These are phyloP conservation scores for Sugiyamaella paludigena DNA, from an alignment of 1,139 yeast genomes.

Conservation along the genomic window DNA sequence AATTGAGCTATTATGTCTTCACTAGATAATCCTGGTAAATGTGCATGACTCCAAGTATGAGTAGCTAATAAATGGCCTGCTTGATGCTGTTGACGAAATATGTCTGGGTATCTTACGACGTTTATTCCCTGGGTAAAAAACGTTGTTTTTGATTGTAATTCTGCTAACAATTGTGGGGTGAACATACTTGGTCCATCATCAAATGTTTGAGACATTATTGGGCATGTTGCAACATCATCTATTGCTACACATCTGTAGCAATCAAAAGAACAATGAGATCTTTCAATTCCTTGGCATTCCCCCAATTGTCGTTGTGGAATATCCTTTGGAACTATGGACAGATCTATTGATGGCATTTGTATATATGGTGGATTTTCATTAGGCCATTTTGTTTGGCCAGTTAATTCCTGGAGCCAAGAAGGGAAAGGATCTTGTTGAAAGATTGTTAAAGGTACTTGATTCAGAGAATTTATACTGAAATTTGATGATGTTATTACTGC, in stretches of 20 bases:
- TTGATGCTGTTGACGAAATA: slow-evolving; percentile 54
- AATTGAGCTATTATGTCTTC: slow-evolving; percentile 86
- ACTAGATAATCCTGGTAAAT: slow-evolving; percentile 70
- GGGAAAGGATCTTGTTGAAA: slow-evolving; percentile 48
- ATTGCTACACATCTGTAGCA: slow-evolving; percentile 71
- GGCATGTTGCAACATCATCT: slow-evolving; percentile 76
- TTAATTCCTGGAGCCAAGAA: slow-evolving; percentile 67
- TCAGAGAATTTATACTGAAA: not conserved
- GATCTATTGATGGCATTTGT: slow-evolving; percentile 66
- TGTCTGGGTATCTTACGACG: slow-evolving; percentile 69
- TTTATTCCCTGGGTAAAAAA: slow-evolving; percentile 84
- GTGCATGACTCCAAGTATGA: slow-evolving; percentile 91
- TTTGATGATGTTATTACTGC: not conserved
- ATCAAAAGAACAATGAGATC: slow-evolving; percentile 73
- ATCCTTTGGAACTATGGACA: slow-evolving; percentile 47
- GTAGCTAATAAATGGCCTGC: slow-evolving; percentile 78
- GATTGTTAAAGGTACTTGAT: slow-evolving; percentile 1
- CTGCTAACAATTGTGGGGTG: slow-evolving; percentile 56
- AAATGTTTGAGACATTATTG: slow-evolving; percentile 72
- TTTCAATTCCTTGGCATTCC: slow-evolving; percentile 49
- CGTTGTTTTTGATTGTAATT: slow-evolving; percentile 57
- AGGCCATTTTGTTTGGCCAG: slow-evolving; percentile 79
- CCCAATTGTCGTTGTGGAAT: slow-evolving; percentile 56
- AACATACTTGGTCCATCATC: slow-evolving; percentile 89
- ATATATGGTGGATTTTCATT: slow-evolving; percentile 82